phyloP scores from a whole-genome alignment of 2,329 filamentous ascomycete genomes.

The Nemania serpens region DNA sequence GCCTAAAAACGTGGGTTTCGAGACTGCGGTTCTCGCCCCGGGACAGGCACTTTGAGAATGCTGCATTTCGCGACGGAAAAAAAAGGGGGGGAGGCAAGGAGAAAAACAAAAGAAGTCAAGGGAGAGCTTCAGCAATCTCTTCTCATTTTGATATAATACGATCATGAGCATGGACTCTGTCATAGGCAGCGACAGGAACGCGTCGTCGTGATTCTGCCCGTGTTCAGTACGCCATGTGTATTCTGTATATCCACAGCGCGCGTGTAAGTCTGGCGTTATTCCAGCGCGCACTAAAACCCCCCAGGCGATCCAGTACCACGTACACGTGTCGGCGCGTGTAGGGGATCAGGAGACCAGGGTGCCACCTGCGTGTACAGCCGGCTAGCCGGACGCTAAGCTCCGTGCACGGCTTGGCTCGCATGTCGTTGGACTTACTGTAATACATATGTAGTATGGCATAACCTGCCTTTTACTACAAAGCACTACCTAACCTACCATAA shows the following conservation, averaged over 20 bases:
- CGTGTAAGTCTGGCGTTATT: background rate
- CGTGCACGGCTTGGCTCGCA: background rate
- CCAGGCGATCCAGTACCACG: conserved; percentile 6
- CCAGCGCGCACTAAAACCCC: conserved; percentile 5
- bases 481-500: background rate
- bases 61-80: background rate
- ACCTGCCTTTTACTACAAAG: no score
- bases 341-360: conserved; percentile 2
- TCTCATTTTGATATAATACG: conserved; percentile 51
- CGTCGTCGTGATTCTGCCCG: conserved; percentile 54
- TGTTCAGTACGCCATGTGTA: conserved; percentile 54
- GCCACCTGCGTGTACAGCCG: background rate
- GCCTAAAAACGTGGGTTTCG: background rate
- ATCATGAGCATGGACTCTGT: conserved; percentile 45
- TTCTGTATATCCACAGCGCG: conserved; percentile 20
- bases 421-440: no score
- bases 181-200: background rate
- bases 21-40: background rate
- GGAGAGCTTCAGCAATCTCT: conserved; percentile 43
- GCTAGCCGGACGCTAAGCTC: background rate
- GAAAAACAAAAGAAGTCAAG: background rate
- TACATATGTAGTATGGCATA: no score
- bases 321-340: conserved; percentile 22
- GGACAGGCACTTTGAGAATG: conserved; percentile 11
- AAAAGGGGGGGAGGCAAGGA: background rate